Evolutionary conservation across 2,329 filamentous ascomycete species (phyloP), one percentile per base, ranked within the genome.

Genomic region (Stachybotrys elegans): DNA sequence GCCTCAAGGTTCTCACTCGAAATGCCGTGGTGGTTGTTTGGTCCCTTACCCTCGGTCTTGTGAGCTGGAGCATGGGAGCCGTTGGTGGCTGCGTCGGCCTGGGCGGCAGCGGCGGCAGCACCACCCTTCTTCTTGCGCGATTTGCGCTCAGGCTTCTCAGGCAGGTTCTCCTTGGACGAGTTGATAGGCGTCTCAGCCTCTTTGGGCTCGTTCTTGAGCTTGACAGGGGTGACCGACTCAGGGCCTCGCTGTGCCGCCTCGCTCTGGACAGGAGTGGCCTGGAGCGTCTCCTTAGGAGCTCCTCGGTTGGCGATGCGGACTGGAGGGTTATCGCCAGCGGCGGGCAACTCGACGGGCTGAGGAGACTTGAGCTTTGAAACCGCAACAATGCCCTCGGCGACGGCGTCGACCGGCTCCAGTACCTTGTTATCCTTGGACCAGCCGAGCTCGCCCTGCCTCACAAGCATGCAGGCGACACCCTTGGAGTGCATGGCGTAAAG

Each of bases 401-500:
- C 75, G 3, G 88, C 91, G 63, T 95, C 83, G 31, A 93, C 79
- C 0, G 86, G 77, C 43, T 84, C 72, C 31, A 95, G 72, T 43
- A 95, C 87, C 71, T 94, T 95, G 67, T 90, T 92, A 49, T 96
- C 88, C 54, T 82, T 80, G 54, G 84, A 86, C 91, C 91, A 97
- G 22, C 94, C 93, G 40, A 98, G 74, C 65, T 97, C 92, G 42
- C 84, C 81, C 61, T 92, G 88, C 63, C 86, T 92, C 62, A 98
- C 82, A 51, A 83, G 83, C 43, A 97, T 64, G 56, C 88, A 92
- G 16, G 91, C 91, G n/a, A 97, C 90, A 48, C 93, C 93, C 69
- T 90, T 94, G 11, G 93, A 96, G 65, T 98, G 92, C 85, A 96
- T 95, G 23, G 89, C 86, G 62, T 98, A 98, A 9, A 98, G 76